Conservation (phyloP, 1,139 yeast genomes). For the Diutina ranongensis region DNA sequence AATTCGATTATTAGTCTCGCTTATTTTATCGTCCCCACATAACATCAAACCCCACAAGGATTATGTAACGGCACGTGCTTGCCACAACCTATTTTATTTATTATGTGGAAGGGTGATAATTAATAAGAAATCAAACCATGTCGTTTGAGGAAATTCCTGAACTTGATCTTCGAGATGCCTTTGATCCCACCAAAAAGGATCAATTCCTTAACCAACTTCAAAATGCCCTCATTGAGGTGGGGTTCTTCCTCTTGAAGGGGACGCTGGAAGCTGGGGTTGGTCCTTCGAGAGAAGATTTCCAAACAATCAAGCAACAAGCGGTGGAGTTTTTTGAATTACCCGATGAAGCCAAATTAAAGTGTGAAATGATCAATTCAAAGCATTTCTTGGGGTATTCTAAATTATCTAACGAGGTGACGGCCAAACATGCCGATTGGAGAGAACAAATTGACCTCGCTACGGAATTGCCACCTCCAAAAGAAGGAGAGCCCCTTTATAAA, state of each 20-base stretch:
- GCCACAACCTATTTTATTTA: no score
- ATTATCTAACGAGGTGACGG: slow-evolving; percentile 58
- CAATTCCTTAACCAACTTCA: slow-evolving; percentile 35
- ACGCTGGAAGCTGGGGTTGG: slow-evolving; percentile 22
- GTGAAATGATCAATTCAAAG: slow-evolving; percentile 52
- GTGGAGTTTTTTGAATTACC: slow-evolving; percentile 44
- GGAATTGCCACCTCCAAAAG: slow-evolving; percentile 37
- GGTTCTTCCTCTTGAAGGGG: slow-evolving; percentile 44
- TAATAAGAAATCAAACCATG: no score
- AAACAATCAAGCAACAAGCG: slow-evolving; percentile 29
- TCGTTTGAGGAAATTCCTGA: slow-evolving; percentile 18
- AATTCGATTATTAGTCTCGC: no score
- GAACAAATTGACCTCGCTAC: slow-evolving; percentile 63
- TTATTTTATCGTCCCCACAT: neutral
- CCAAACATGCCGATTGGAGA: slow-evolving; percentile 47
- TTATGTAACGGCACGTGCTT: neutral
- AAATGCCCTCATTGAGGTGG: slow-evolving; percentile 48
- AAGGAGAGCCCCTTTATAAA: slow-evolving; percentile 38
- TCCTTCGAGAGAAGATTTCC: slow-evolving; percentile 24
- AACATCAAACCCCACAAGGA: neutral
- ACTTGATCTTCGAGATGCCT: slow-evolving; percentile 22
- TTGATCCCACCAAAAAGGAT: slow-evolving; percentile 27
- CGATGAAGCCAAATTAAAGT: slow-evolving; percentile 33
- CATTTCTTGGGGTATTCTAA: slow-evolving; percentile 61
- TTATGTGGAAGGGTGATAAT: no score